These are phyloP conservation scores for Fraxinus cuspidata DNA, from an alignment of 257 asterid species.

Conservation along the genomic window DNA sequence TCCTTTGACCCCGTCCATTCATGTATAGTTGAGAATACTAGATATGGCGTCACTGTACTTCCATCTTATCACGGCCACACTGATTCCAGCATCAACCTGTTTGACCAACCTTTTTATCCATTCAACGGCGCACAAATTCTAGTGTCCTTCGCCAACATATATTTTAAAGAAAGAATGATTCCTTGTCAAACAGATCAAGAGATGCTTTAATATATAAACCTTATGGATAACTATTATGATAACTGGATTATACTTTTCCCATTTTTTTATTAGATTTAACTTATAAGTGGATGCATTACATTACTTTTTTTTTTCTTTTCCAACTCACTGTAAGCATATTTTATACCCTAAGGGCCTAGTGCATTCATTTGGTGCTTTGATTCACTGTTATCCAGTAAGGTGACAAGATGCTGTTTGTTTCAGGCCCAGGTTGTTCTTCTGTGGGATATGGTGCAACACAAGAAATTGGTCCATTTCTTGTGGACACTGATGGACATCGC, in stretches of 20 bases:
- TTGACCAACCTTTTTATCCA: slow-evolving; percentile 21
- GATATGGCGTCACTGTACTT: background rate
- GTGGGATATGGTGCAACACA: slow-evolving; percentile 99
- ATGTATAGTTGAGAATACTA: background rate
- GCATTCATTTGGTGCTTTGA: slow-evolving; percentile 18
- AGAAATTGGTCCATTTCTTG: slow-evolving; percentile 65
- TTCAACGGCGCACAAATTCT: background rate
- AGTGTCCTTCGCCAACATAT: too few species aligned
- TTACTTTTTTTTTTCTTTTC: slow-evolving; percentile 14
- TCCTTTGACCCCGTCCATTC: background rate
- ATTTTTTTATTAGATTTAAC: background rate
- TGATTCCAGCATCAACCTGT: background rate
- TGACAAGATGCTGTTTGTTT: slow-evolving; percentile 34
- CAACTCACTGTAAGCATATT: slow-evolving; percentile 20
- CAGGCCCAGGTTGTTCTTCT: slow-evolving; percentile 98
- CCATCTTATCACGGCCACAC: background rate
- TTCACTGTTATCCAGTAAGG: slow-evolving; percentile 28
- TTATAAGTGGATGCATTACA: slow-evolving; percentile 12
- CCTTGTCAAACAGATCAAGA: background rate
- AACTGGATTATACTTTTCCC: background rate
- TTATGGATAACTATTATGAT: background rate
- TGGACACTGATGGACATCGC: slow-evolving; percentile 43
- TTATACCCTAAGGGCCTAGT: background rate
- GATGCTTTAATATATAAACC: background rate
- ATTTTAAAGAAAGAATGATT: background rate